Base-by-base conservation (phyloP, 202 grass and related monocot species). In the Carex arenaria region DNA sequence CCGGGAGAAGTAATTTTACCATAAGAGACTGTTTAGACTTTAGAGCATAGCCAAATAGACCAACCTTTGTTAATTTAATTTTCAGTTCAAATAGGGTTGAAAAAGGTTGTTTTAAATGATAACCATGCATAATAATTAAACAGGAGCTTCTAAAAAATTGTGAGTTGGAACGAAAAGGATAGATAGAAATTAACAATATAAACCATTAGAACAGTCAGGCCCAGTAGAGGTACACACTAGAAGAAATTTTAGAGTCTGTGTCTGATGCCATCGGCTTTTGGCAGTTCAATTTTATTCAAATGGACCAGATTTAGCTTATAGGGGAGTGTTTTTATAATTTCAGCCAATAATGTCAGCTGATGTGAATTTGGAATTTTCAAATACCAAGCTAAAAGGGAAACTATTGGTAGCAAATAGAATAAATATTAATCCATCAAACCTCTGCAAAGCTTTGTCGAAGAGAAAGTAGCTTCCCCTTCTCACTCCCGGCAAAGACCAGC, bases 371-470 rank as follows among this genome's bases (percentile, higher is more conserved):
- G 28, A 57, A 59, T 31, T 34, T 57, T 77, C 18, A 19, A 7
- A 77, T 19, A 34, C 30, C 28, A 77, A 77, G 26, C 6, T 56
- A 77, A 7, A 36, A n/a, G 15, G 31, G 6, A 32, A 56, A 36
- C 52, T 56, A 36, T 11, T 59, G 73, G 28, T 34, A 5, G 49
- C 15, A 32, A 36, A 13, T 47, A 1, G 52, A 10, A 78, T 10
- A 79, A 88, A 19, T 30, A 82, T 69, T 26, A 84, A 17, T 40
- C 14, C 26, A 86, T 13, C 22, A 82, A 89, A 93, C 93, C 88
- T 90, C 87, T 52, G 90, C 85, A 89, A 98, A 98, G 72, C 91
- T 93, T 88, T 95, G 96, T 45, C 87, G 83, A 88, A 97, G 87
- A 84, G 94, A 85, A 76, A 94, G 68, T 86, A 97, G 87, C 69